These are phyloP conservation scores for Anthracocystis panici-leucophaei DNA, from an alignment of 1,284 basidiomycete genomes.

Conservation along the genomic window DNA sequence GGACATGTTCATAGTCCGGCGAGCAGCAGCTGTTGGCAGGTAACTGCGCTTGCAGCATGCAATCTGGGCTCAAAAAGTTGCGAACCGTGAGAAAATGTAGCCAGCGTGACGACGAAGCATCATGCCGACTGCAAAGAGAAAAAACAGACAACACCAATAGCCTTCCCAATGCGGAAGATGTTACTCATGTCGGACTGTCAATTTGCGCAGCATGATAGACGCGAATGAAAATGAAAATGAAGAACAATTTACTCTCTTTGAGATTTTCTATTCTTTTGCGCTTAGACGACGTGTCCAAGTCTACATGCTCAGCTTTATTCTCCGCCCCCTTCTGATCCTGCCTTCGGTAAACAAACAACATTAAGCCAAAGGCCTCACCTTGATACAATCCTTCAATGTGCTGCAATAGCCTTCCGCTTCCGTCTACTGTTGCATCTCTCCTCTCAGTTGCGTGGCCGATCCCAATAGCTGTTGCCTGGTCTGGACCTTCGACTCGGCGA, in stretches of 20 bases:
- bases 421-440: background rate
- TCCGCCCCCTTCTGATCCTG: background rate
- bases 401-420: no score
- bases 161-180: constrained; percentile 44
- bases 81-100: background rate
- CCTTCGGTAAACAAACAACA: constrained; percentile 3
- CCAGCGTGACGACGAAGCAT: background rate
- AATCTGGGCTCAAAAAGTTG: no score
- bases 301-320: constrained; percentile 10
- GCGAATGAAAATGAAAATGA: constrained; percentile 2
- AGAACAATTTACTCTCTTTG: no score
- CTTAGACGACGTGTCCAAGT: constrained; percentile 23
- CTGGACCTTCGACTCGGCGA: constrained; percentile 14
- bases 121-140: background rate
- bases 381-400: no score
- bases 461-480: background rate
- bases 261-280: constrained; percentile 2
- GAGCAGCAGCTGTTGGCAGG: no score
- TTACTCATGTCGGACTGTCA: constrained; percentile 41
- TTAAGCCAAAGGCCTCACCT: background rate
- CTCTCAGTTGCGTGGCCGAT: constrained; percentile 6
- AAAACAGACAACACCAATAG: background rate
- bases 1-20: no score
- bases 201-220: constrained; percentile 17
- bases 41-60: no score